Evolutionary conservation across 2,329 filamentous ascomycete genomes (phyloP).

Genomic region (Purpureocillium takamizusanense): DNA sequence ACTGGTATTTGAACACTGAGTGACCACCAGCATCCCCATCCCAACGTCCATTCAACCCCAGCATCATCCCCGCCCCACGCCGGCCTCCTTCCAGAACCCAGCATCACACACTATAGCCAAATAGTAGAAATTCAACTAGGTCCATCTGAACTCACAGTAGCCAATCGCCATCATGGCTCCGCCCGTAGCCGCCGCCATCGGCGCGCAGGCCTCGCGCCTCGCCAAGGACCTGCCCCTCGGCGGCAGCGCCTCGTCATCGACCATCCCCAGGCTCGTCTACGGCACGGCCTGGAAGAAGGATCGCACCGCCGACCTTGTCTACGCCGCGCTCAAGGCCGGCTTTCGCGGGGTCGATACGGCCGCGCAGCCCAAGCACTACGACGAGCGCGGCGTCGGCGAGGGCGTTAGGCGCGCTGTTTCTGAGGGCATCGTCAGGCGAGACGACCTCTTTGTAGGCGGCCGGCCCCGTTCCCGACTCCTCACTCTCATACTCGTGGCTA

Average conservation of each 20-base stretch:
- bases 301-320: conserved; percentile 56
- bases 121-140: too few species aligned
- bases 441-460: conserved; percentile 53
- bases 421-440: conserved; percentile 44
- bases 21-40: too few species aligned
- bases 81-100: too few species aligned
- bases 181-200: conserved; percentile 10
- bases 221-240: conserved; percentile 23
- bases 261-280: conserved; percentile 54
- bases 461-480: too few species aligned
- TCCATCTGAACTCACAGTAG: too few species aligned
- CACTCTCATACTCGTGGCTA: too few species aligned
- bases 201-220: conserved; percentile 19
- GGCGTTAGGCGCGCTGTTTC: conserved; percentile 54
- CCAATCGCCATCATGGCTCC: too few species aligned
- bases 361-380: conserved; percentile 70
- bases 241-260: conserved; percentile 18
- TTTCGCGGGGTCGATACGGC: conserved; percentile 72
- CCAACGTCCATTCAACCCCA: too few species aligned
- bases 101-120: too few species aligned
- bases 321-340: conserved; percentile 56
- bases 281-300: conserved; percentile 84
- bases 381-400: conserved; percentile 60
- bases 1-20: too few species aligned
- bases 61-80: too few species aligned